Evolutionary conservation across 495 filamentous ascomycete genomes (phyloP), one percentile per base, ranked within the genome.

Genomic region (Filosporella fistucella): DNA sequence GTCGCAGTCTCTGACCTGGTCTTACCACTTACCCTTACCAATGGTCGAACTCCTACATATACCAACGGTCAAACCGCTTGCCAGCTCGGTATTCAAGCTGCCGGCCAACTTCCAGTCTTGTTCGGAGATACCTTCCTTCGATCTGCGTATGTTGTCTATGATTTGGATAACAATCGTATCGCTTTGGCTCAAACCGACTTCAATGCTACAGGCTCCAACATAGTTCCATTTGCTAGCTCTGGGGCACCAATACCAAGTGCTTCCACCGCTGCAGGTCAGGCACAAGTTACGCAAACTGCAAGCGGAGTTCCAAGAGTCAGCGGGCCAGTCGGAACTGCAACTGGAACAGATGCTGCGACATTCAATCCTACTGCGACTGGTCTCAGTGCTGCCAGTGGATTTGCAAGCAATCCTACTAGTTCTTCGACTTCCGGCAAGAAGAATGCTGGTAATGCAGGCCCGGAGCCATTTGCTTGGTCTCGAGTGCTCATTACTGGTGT

Each of bases 51-150:
- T 5, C 65, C 75, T 11, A 69, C 68, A 10, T 80, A 73, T 51
- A 74, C 71, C 36, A 74, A 82, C 48, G 85, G 82, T 13, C 66
- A 76, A 41, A 60, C 65, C 0, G 70, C 76, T 1, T 93, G 88
- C 59, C 68, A 80, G 47, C 88, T 91, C 47, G 89, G 90, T 28
- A 85, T 97, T 58, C 76, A 79, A 42, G 84, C 87, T 40, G 77
- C 82, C 18, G 81, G 71, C 35, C 57, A 69, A 4, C 66, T 68
- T 11, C 78, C 80, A 2, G 74, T 72, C 46, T 77, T 96, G 17
- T 72, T 98, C 18, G 93, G 93, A n/a, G 93, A 98, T 63, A 96
- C 93, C 0, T 97, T 97, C 69, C 69, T 98, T 10, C 81, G 93
- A 49, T 89, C 84, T 28, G 89, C 91, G 0, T 98, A 97, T 58